A percentile compares a stretch with the other conserved stretches of the same genome.
Evolutionary conservation across 1,284 basidiomycete genomes (phyloP).

Genomic region (Microbotryomycetes sp.): DNA sequence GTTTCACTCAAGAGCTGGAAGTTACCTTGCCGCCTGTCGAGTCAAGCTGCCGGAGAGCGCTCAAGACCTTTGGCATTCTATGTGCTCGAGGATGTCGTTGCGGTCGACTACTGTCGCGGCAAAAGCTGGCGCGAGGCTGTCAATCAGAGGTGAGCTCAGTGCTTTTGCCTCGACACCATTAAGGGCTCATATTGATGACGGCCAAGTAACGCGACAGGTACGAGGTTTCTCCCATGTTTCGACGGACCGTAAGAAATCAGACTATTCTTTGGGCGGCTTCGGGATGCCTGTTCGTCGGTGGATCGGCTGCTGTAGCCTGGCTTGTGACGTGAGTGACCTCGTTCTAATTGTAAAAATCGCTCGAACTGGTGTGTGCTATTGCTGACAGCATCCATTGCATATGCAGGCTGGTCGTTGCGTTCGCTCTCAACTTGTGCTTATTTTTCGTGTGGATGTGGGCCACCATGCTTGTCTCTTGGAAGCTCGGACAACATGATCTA

Average conservation of each 20-base stretch:
- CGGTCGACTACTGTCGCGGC: conserved; percentile 33
- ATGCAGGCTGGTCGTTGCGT: conserved; percentile 14
- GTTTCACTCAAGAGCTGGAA: conserved; percentile 24
- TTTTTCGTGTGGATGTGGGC: conserved; percentile 27
- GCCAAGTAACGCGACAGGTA: conserved; percentile 26
- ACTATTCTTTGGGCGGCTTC: conserved; percentile 28
- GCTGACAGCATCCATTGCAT: too few species aligned
- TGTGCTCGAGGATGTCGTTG: conserved; percentile 32
- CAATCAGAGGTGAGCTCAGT: conserved; percentile 39
- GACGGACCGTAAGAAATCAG: conserved; percentile 21
- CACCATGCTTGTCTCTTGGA: neutral
- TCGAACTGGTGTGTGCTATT: too few species aligned
- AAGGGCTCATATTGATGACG: too few species aligned
- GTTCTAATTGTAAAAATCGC: too few species aligned
- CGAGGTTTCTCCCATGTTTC: conserved; percentile 32
- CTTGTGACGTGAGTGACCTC: conserved; percentile 11
- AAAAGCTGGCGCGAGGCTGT: conserved; percentile 26
- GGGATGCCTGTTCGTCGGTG: conserved; percentile 18
- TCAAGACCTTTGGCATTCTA: conserved; percentile 31
- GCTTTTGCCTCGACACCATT: neutral
- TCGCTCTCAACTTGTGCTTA: conserved; percentile 12
- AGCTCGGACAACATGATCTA: neutral
- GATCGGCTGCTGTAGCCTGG: conserved; percentile 28
- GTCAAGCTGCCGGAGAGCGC: conserved; percentile 27
- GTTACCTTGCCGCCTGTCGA: conserved; percentile 26